Evolutionary conservation across 805 yeast species (phyloP), one percentile per base, ranked within the genome.

Genomic region (Kazachstania bromeliacearum): DNA sequence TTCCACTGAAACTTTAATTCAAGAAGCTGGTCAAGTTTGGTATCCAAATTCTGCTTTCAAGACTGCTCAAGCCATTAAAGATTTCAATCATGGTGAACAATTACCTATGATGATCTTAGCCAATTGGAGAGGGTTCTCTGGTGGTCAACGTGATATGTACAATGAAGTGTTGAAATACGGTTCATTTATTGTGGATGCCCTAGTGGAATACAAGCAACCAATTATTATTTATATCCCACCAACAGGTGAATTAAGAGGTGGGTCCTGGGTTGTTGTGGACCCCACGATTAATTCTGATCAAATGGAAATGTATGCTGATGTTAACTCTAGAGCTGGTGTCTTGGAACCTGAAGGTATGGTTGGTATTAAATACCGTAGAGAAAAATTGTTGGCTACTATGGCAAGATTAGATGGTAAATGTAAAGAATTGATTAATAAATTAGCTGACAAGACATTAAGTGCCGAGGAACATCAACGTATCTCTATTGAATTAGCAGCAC

Each of bases 61-160:
- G 77, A 92, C 99, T 31, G 95, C 99, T 3, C 98, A 92, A 68
- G 97, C 98, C 16, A 89, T 92, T 53, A 81, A 80, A 47, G 98
- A 92, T 60, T 92, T 92, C 77, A 92, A 92, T 72, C 69, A 85
- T 58, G 99, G 99, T 71, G 99, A 92, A 65, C 89, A 88, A 64
- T 73, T 92, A 57, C 99, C 99, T 45, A 71, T 92, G 63, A 84
- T 92, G 94, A 85, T 92, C 48, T 68, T 92, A 51, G 98, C 98
- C 41, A 92, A 92, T 75, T 92, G 99, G 99, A 84, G 99, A 78
- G 99, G 99, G 56, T 92, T 92, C 78, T 85, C 96, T 48, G 98
- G 99, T 71, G 98, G 99, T 62, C 99, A 92, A 71, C 84, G 96
- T 60, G 99, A 92, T 64, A 92, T 92, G 99, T 94, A 82, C 73